These are phyloP conservation scores for Populus hybrid DNA, from an alignment of 441 rosid species.

Conservation along the genomic window DNA sequence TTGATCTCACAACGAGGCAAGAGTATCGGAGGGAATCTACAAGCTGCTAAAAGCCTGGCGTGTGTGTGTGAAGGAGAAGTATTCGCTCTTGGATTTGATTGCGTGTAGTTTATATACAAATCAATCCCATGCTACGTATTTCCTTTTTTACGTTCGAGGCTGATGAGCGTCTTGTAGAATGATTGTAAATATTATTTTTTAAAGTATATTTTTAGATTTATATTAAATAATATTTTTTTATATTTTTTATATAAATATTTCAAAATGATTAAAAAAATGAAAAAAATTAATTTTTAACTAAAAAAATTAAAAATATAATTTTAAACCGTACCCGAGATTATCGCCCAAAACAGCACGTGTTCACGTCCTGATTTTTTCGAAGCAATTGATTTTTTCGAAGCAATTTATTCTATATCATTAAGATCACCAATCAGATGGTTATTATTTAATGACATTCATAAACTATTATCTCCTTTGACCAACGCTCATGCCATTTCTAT, in stretches of 20 bases:
- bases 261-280: too few species aligned
- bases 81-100: background rate
- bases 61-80: background rate
- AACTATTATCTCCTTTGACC: background rate
- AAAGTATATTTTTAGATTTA: too few species aligned
- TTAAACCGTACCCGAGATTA: too few species aligned
- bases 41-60: background rate
- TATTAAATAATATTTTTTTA: too few species aligned
- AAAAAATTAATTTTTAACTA: too few species aligned
- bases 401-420: conserved; percentile 2
- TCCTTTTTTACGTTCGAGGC: background rate
- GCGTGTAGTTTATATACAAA: background rate
- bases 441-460: background rate
- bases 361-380: background rate
- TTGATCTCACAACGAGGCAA: background rate
- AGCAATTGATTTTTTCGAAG: background rate
- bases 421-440: background rate
- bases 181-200: too few species aligned
- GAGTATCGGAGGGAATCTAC: background rate
- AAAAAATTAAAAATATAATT: too few species aligned
- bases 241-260: too few species aligned
- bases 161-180: background rate
- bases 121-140: background rate
- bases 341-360: too few species aligned
- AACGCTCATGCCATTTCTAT: background rate